Evolutionary conservation across 768 basidiomycete genomes (phyloP).

Genomic region (Boletus vermiculosoides): DNA sequence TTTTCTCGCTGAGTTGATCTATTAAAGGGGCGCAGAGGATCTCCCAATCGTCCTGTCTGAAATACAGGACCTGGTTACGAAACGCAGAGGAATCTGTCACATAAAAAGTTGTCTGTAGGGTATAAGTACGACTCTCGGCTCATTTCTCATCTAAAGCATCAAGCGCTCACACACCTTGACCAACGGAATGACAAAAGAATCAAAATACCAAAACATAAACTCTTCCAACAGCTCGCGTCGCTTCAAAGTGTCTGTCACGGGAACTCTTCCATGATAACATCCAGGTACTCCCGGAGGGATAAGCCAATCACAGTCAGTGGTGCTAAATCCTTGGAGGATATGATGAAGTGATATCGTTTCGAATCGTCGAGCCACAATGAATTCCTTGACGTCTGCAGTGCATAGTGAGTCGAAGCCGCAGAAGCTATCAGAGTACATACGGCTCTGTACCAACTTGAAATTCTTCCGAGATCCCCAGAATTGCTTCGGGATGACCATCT

Average conservation of each 20-base stretch:
- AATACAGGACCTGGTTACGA: constrained; percentile 82
- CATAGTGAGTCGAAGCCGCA: not conserved
- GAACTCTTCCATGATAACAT: constrained; percentile 46
- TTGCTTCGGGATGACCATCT: constrained; percentile 64
- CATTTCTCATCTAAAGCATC: not conserved
- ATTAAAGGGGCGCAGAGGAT: constrained; percentile 78
- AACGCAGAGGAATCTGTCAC: constrained; percentile 89
- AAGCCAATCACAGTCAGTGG: constrained; percentile 80
- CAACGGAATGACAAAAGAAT: constrained; percentile 76
- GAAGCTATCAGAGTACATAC: constrained; percentile 40
- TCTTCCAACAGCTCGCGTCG: constrained; percentile 81
- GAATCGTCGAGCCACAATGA: constrained; percentile 74
- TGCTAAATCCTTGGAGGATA: constrained; percentile 72
- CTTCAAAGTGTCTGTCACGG: constrained; percentile 69
- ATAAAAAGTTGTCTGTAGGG: constrained; percentile 82
- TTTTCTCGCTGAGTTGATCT: constrained; percentile 63
- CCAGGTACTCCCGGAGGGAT: constrained; percentile 41
- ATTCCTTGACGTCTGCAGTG: constrained; percentile 62
- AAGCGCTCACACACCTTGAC: constrained; percentile 55
- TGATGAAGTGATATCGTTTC: constrained; percentile 78
- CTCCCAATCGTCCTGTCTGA: constrained; percentile 95
- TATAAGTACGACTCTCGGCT: not conserved
- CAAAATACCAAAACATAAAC: constrained; percentile 93
- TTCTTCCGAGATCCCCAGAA: constrained; percentile 81
- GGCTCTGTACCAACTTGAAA: constrained; percentile 50